Percentiles rank a stretch among this genome's conserved stretches.
These are phyloP conservation scores for Rosa lucieae DNA, from an alignment of 306 rosid genomes.

Conservation along the genomic window DNA sequence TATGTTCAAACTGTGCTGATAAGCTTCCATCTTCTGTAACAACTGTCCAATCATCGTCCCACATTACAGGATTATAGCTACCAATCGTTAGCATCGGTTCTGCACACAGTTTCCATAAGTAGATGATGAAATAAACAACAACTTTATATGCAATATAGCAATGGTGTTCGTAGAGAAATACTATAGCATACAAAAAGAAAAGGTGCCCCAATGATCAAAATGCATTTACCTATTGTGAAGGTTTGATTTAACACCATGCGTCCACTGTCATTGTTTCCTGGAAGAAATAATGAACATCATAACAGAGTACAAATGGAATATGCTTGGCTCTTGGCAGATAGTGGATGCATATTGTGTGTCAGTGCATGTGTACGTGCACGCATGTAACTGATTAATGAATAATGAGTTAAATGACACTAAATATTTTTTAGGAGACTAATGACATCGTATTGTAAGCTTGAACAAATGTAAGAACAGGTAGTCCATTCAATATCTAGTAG, in stretches of 20 bases:
- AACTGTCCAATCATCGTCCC: slow-evolving; percentile 94
- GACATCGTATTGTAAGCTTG: neutral
- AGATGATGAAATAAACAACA: slow-evolving; percentile 15
- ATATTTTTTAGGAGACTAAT: neutral
- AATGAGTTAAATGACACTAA: neutral
- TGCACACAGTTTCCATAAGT: slow-evolving; percentile 27
- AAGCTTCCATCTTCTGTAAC: slow-evolving; percentile 88
- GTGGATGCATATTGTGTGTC: neutral
- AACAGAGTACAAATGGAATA: neutral
- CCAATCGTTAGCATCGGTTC: slow-evolving; percentile 95
- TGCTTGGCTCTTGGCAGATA: slow-evolving; percentile 20
- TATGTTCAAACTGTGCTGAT: slow-evolving; percentile 96
- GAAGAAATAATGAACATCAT: slow-evolving; percentile 17
- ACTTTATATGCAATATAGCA: slow-evolving; percentile 8
- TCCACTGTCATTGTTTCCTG: slow-evolving; percentile 88
- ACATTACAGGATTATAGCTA: slow-evolving; percentile 74
- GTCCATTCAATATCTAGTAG: neutral
- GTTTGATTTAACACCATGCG: slow-evolving; percentile 87
- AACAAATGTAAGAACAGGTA: neutral
- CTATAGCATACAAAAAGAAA: neutral
- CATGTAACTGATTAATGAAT: too few relatives aligned
- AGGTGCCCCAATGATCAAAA: slow-evolving; percentile 8
- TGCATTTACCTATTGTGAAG: slow-evolving; percentile 78
- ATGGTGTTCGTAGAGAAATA: neutral
- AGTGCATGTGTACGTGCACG: neutral